Evolutionary conservation across 2,329 filamentous ascomycete species (phyloP).

Genomic region (Balansia obtecta): DNA sequence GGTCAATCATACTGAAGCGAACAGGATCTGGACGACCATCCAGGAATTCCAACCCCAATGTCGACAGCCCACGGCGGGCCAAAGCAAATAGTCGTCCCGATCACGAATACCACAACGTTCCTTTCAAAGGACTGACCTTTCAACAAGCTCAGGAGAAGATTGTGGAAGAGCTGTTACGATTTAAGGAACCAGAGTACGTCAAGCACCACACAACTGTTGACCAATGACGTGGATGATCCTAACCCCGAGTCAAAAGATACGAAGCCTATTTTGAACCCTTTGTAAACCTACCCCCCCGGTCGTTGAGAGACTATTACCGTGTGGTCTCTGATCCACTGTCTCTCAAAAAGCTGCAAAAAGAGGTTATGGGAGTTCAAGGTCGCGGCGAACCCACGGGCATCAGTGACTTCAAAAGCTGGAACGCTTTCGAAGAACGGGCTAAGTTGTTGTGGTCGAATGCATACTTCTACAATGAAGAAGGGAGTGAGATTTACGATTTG

Average conservation of each 20-base stretch:
- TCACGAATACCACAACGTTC: constrained; percentile 39
- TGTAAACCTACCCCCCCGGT: constrained; percentile 61
- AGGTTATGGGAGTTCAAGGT: constrained; percentile 60
- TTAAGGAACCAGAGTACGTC: constrained; percentile 50
- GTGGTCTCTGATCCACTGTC: constrained; percentile 73
- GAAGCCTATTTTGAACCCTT: constrained; percentile 65
- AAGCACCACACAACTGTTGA: neutral
- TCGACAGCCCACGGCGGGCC: constrained; percentile 22
- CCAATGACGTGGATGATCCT: constrained; percentile 6
- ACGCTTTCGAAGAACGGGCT: constrained; percentile 65
- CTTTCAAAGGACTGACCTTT: constrained; percentile 63
- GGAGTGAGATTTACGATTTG: constrained; percentile 68
- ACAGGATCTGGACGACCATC: constrained; percentile 20
- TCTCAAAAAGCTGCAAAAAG: constrained; percentile 64
- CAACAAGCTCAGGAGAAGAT: constrained; percentile 82
- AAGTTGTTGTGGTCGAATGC: constrained; percentile 81
- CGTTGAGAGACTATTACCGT: constrained; percentile 75
- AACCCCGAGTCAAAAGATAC: constrained; percentile 35
- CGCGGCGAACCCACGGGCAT: constrained; percentile 49
- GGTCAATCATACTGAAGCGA: constrained; percentile 28
- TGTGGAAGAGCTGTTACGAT: constrained; percentile 60
- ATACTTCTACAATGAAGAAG: constrained; percentile 82
- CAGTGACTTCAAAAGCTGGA: constrained; percentile 70
- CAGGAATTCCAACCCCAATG: constrained; percentile 20
- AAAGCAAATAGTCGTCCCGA: constrained; percentile 32